Evolutionary conservation across 495 filamentous ascomycete genomes (phyloP), one percentile per base, ranked within the genome.

Genomic region (Podospora appendiculata): DNA sequence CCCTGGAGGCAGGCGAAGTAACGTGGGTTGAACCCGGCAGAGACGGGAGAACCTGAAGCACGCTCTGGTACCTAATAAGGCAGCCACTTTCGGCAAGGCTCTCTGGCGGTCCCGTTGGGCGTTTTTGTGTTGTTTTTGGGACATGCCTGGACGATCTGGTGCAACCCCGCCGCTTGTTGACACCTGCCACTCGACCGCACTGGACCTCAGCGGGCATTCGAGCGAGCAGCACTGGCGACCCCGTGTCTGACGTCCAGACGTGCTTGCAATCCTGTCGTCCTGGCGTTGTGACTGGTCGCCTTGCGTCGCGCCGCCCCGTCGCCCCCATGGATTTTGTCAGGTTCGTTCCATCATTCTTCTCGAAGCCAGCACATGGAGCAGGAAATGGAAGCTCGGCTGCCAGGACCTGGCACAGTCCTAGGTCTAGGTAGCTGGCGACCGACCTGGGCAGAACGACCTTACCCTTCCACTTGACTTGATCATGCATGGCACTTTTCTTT

Each of bases 51-150:
- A 25, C 25, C 25, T 25, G 2, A 5, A 2, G 25, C 2, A 25
- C 5, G 25, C 25, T 25, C 25, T 25, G 25, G 25, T 25, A 25
- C 25, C 25, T 25, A 25, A 25, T 49, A 47, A 54, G 53, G 53
- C 58, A 50, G 39, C 58, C 53, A 57, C 57, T 44, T 54, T 51
- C 45, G 12, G 42, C 60, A 19, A 61, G 56, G 56, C 58, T 53
- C 44, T 58, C 41, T 58, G 56, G 53, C 58, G 47, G 41, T 56
- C 38, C 14, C 17, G 55, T 17, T 56, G 46, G 56, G 45, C 52
- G 45, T 54, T 57, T 52, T 52, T 55, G 32, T 16, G 13, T 32
- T 3, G 10, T 16, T 51, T 32, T 51, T 41, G 48, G 16, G 4
- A 2, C 17, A 33, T 8, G 39, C 39, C 14, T 32, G 6, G 44